Conservation (phyloP, 345 rosid species). For the Erucastrum elatum region DNA sequence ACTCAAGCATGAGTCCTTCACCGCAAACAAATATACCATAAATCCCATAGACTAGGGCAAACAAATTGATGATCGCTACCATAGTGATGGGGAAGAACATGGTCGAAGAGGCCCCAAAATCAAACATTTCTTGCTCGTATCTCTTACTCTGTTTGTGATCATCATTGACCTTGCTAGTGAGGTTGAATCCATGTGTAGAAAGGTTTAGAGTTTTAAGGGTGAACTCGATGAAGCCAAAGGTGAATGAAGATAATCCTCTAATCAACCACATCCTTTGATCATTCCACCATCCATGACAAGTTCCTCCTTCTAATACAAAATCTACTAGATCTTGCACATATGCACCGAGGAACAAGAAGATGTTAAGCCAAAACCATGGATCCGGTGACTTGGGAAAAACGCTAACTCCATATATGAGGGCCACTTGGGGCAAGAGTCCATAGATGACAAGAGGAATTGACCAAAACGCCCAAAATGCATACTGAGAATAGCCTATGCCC, state of each 20-base stretch:
- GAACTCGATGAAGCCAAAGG: constrained; percentile 51
- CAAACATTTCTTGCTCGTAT: constrained; percentile 57
- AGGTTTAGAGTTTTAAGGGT: constrained; percentile 31
- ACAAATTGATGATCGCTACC: constrained; percentile 53
- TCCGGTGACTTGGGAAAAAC: constrained; percentile 63
- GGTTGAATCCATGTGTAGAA: constrained; percentile 46
- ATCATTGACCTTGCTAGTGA: constrained; percentile 59
- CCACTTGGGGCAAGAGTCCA: constrained; percentile 66
- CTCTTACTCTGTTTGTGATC: constrained; percentile 58
- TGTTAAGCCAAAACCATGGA: constrained; percentile 60
- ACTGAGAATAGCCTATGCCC: constrained; percentile 45
- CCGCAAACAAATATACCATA: constrained; percentile 4
- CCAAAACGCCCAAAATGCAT: constrained; percentile 55
- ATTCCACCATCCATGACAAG: constrained; percentile 61
- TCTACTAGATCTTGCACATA: constrained; percentile 54
- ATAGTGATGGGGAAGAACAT: constrained; percentile 50
- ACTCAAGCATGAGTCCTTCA: constrained; percentile 43
- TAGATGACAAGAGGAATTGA: constrained; percentile 50
- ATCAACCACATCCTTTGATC: constrained; percentile 65
- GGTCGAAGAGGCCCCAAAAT: constrained; percentile 59
- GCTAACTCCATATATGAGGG: constrained; percentile 46
- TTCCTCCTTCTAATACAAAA: constrained; percentile 43
- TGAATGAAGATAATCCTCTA: constrained; percentile 46
- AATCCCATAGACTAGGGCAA: constrained; percentile 44
- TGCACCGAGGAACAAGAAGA: constrained; percentile 63